Evolutionary conservation across 1,139 yeast genomes (phyloP), one percentile per base, ranked within the genome.

Genomic region (Nakaseomyces glabratus): DNA sequence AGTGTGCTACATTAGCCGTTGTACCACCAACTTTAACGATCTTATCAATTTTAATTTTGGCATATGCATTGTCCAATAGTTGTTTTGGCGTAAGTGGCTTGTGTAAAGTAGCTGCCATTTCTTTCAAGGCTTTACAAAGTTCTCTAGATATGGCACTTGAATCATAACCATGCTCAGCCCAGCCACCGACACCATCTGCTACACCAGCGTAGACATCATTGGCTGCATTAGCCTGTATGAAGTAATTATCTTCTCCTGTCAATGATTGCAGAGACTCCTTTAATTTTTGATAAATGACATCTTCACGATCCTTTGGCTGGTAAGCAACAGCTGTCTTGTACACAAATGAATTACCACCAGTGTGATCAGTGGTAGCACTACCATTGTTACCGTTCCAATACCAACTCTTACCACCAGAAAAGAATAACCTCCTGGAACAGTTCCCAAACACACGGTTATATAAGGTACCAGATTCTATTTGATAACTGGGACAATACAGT

Each of bases 141-240:
- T 79, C 88, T 48, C 88, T 63, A 10, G 84, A 75, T 31, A 81
- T 79, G 6, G 88, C 88, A 40, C 81, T 73, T 2, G 95, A 82
- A 55, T 88, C 96, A 47, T 77, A 82, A 0, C 96, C 96, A 26
- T 84, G 78, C 46, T 82, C 90, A 2, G 85, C 73, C 96, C 97
- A 90, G 1, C 97, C 97, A 12, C 97, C 97, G 4, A 90, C 97
- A 13, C 98, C 98, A 58, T 90, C 98, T 2, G 96, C 90, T 1
- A 90, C 96, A 7, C 95, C 97, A 6, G 84, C 68, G 24, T 68
- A 67, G 7, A 72, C 67, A 9, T 62, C 63, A 14, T 56, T 52
- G 17, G 61, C 52, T 6, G 62, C 57, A 10, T 53, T 58, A 25
- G 48, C 45, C 5, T 76, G 65, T 23, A 76, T 66, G 46, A 88